Evolutionary conservation across 305 asterid genomes (phyloP), one percentile per base, ranked within the genome.

Genomic region (Fraxinus sp.): DNA sequence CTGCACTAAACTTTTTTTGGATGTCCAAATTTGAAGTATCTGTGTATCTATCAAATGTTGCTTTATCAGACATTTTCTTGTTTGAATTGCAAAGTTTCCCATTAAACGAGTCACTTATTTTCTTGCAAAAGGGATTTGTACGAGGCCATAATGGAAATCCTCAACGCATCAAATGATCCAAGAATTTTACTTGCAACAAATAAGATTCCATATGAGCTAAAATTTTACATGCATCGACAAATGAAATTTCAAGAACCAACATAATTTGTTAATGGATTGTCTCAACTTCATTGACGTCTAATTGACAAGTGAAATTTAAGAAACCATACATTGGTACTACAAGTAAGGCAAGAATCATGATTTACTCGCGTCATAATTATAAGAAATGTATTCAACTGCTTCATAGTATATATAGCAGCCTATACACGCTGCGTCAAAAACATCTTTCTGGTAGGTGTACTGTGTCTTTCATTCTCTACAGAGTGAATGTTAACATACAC

Each of bases 401-500:
- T 66, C 37, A 10, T 70, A 1, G 28, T 72, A 16, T 33, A 71
- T 33, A 33, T 71, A 16, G 43, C 46, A 33, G 43, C 13, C 43
- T 16, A n/a, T 16, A 72, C 77, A 33, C 3, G 46, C 77, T n/a
- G 26, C 26, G 11, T 16, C 77, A 28, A 68, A 77, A 30, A 26
- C 28, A 52, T 52, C 28, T 7, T 49, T 77, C 39, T 30, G 43
- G 22, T 3, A 77, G 22, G 49, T 7, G 30, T 77, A 77, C 49
- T 52, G 43, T 10, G 41, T 33, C 37, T 24, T 72, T 30, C 66
- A 33, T 37, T n/a, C 80, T 77, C 68, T 75, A 79, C 55, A 84
- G 36, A 49, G 74, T 80, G 24, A 75, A 55, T 39, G 83, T 39
- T 36, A 83, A 71, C 79, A 66, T 52, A 72, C 77, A 83, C 75